Evolutionary conservation across 345 rosid species (phyloP), one percentile per base, ranked within the genome.

Genomic region (Luvunga scandens): DNA sequence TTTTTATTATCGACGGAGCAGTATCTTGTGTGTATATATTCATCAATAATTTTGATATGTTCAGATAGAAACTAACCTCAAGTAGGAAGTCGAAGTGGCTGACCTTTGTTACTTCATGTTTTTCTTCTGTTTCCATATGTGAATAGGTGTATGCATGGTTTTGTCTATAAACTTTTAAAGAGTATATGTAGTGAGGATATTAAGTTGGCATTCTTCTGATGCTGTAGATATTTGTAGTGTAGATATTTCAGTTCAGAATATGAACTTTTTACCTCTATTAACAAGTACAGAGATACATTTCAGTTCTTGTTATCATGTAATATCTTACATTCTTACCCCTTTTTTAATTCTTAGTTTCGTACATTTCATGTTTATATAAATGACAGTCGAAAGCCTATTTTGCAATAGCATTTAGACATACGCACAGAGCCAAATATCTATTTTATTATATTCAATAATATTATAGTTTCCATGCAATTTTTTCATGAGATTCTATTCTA

Each of bases 1-100:
- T 50, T 10, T 53, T 22, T 59, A 14, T 22, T 14, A 42, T 42
- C 7, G 18, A 36, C 19, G 0, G 28, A 27, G 25, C 10, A 71
- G 60, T 28, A 2, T 24, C 59, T 69, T 55, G 42, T 69, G 33
- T 36, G 42, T 31, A 71, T 64, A 38, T 72, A n/a, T 33, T 36
- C 33, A 45, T 27, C 33, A 55, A 55, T 12, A 38, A 68, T 66
- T 67, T 61, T 31, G 18, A 38, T 75, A 18, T 60, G 28, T 33
- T 42, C 60, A 69, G 75, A 45, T 69, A 75, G 79, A 64, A 27
- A 30, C 72, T 63, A 75, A 61, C 77, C 63, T 22, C 62, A 18
- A 50, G 14, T 71, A 71, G 62, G 62, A 30, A 71, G 42, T 33
- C 2, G 4, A 50, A 53, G 62, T 48, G 25, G 14, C 64, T 56